Percentiles rank a stretch among this genome's conserved stretches.
phyloP scores from a whole-genome alignment of 2,329 filamentous ascomycete genomes.

The Penicillium sumatraense region DNA sequence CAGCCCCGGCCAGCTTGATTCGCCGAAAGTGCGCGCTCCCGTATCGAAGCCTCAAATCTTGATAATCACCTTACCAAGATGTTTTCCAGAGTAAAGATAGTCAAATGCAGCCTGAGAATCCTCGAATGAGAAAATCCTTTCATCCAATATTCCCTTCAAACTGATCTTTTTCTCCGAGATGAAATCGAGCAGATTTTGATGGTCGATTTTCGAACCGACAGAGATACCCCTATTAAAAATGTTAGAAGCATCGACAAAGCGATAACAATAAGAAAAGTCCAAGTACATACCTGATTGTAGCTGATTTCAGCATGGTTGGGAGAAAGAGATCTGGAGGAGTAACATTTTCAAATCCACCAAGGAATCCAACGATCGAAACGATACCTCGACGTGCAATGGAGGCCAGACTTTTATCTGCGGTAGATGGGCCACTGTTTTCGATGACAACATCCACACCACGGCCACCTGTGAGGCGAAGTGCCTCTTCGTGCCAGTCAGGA shows the following conservation, averaged over 20 bases:
- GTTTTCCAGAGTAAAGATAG: conserved; percentile 12
- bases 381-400: conserved; percentile 6
- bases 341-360: conserved; percentile 1
- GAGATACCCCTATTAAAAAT: neutral
- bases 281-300: neutral
- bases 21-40: neutral
- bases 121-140: conserved; percentile 7
- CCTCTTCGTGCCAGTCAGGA: conserved; percentile 8
- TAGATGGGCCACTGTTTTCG: conserved; percentile 9
- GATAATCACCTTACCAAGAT: conserved; percentile 19
- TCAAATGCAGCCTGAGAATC: conserved; percentile 12
- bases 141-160: conserved; percentile 1
- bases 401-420: conserved; percentile 4
- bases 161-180: neutral
- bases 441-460: conserved; percentile 15
- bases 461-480: conserved; percentile 4
- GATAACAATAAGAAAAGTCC: neutral
- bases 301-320: neutral
- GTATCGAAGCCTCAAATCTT: neutral
- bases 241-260: neutral
- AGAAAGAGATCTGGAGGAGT: neutral
- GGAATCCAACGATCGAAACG: conserved; percentile 1
- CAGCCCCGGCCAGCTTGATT: too few species aligned
- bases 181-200: conserved; percentile 1
- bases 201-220: conserved; percentile 2